Evolutionary conservation across 805 yeast species (phyloP).

Genomic region (Saturnispora bothae): DNA sequence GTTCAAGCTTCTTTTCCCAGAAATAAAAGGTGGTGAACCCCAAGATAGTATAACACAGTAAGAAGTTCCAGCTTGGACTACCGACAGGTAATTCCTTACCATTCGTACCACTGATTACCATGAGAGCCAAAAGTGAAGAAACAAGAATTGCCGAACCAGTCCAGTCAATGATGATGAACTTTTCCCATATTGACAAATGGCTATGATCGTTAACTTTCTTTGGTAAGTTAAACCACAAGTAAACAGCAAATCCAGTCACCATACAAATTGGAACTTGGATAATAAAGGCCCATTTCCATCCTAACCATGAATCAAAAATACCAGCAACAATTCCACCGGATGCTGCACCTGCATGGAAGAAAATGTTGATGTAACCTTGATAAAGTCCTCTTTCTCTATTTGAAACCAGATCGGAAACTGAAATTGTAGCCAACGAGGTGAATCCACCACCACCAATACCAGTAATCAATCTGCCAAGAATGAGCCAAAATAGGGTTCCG

Average conservation of each 20-base stretch:
- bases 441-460: slow-evolving; percentile 91
- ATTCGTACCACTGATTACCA: slow-evolving; percentile 57
- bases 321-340: slow-evolving; percentile 63
- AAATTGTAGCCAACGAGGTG: slow-evolving; percentile 61
- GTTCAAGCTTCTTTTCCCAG: slow-evolving; percentile 21
- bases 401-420: slow-evolving; percentile 68
- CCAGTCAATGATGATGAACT: slow-evolving; percentile 32
- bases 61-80: slow-evolving; percentile 31
- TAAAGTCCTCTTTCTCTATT: slow-evolving; percentile 67
- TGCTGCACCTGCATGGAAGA: slow-evolving; percentile 68
- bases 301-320: slow-evolving; percentile 36
- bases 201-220: slow-evolving; percentile 17
- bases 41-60: slow-evolving; percentile 7
- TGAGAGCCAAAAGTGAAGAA: slow-evolving; percentile 41
- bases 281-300: slow-evolving; percentile 59
- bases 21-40: slow-evolving; percentile 14
- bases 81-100: slow-evolving; percentile 45
- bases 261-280: slow-evolving; percentile 44
- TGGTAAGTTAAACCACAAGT: slow-evolving; percentile 29
- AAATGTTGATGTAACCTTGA: slow-evolving; percentile 74
- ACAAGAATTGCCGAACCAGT: slow-evolving; percentile 53
- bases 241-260: slow-evolving; percentile 30
- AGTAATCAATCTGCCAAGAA: slow-evolving; percentile 56
- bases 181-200: slow-evolving; percentile 26
- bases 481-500: slow-evolving; percentile 32